These are phyloP conservation scores for Capsicum rhomboideum DNA, from an alignment of 257 asterid species.

Conservation along the genomic window DNA sequence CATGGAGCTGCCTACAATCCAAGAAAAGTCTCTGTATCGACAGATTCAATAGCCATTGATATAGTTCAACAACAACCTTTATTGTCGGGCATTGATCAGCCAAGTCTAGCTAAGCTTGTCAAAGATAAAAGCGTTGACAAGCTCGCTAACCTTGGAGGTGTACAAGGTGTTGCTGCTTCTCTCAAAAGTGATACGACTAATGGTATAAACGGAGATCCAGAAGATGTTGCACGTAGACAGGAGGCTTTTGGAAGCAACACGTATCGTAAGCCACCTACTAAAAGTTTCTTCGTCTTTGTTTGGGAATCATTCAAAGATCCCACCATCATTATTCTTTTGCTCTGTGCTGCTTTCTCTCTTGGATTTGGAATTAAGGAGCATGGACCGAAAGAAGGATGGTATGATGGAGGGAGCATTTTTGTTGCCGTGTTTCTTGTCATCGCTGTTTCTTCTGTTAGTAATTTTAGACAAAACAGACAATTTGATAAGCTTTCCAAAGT, in stretches of 20 bases:
- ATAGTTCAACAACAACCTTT: not conserved
- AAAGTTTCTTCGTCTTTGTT: constrained; percentile 13
- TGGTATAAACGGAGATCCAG: constrained; percentile 17
- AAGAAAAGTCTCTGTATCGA: not conserved
- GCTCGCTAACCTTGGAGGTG: constrained; percentile 19
- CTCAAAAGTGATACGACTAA: constrained; percentile 4
- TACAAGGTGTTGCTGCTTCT: constrained; percentile 18
- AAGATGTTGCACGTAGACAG: constrained; percentile 17
- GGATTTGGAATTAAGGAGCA: constrained; percentile 29
- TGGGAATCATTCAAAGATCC: constrained; percentile 30
- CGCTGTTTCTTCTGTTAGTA: constrained; percentile 21
- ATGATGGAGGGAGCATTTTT: constrained; percentile 31
- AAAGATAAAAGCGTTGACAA: constrained; percentile 18
- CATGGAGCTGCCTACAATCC: not conserved
- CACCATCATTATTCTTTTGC: constrained; percentile 21
- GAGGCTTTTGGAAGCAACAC: constrained; percentile 32
- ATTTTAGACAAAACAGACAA: constrained; percentile 29
- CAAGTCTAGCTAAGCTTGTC: constrained; percentile 23
- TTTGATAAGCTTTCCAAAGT: constrained; percentile 20
- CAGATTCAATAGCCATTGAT: too few species aligned
- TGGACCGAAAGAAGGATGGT: constrained; percentile 32
- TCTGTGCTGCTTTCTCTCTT: constrained; percentile 28
- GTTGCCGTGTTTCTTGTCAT: constrained; percentile 27
- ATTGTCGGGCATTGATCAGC: constrained; percentile 3
- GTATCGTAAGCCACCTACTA: constrained; percentile 13